Conservation (phyloP, 441 rosid genomes). For the Syzygium malaccense region DNA sequence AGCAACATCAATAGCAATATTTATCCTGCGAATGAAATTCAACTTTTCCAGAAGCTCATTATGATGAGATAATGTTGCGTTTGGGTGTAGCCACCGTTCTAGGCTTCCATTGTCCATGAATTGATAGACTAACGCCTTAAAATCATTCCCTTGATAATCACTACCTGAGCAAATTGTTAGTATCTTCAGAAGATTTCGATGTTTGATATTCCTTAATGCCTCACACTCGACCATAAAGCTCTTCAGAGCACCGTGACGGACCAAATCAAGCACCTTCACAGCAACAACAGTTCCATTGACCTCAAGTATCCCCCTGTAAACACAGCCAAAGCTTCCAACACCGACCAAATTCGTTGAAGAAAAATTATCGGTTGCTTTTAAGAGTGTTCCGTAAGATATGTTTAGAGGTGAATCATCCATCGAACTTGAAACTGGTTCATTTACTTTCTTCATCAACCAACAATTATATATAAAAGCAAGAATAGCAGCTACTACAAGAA, state of each 20-base stretch:
- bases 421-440: background rate
- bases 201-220: background rate
- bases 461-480: accelerated
- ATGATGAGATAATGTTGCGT: accelerated
- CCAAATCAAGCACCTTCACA: background rate
- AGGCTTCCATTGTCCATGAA: background rate
- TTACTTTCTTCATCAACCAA: background rate
- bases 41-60: background rate
- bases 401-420: accelerated
- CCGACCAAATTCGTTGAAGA: background rate
- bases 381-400: background rate
- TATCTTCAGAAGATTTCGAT: background rate
- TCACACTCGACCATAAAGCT: background rate
- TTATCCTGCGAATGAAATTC: background rate
- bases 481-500: accelerated
- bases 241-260: accelerated
- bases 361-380: background rate
- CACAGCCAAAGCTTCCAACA: background rate
- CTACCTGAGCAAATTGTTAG: background rate
- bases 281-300: accelerated
- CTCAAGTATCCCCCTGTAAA: background rate
- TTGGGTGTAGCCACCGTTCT: background rate
- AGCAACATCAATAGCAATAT: background rate
- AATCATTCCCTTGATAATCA: background rate
- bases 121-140: background rate